Percentiles rank a stretch among this genome's conserved stretches.
Evolutionary conservation across 495 filamentous ascomycete genomes (phyloP).

Genomic region (Penicillium samsonianum): DNA sequence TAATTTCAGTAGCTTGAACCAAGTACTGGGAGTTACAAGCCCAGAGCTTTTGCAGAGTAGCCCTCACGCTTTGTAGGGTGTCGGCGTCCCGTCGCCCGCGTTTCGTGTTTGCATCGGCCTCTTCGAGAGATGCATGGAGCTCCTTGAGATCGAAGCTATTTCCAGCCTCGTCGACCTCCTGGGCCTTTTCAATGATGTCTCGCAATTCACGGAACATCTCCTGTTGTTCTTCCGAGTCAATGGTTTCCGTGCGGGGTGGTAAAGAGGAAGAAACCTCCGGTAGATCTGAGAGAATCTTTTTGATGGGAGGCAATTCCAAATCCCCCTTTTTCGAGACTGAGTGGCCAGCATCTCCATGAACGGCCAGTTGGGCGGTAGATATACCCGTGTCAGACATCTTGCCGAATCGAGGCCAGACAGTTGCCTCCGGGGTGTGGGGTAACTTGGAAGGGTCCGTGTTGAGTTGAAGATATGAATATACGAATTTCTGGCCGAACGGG

Average conservation of each 20-base stretch:
- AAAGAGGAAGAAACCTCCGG: slow-evolving; percentile 22
- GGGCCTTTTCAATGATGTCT: slow-evolving; percentile 26
- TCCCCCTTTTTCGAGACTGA: slow-evolving; percentile 1
- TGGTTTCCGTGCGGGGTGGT: slow-evolving; percentile 14
- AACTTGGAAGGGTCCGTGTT: background rate
- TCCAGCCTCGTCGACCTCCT: slow-evolving; percentile 16
- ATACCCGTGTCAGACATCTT: slow-evolving; percentile 27
- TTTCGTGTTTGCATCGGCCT: slow-evolving; percentile 27
- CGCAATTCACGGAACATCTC: slow-evolving; percentile 34
- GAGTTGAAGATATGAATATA: background rate
- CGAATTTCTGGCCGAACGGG: background rate
- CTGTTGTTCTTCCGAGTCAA: slow-evolving; percentile 26
- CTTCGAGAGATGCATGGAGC: slow-evolving; percentile 31
- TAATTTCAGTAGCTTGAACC: slow-evolving; percentile 53
- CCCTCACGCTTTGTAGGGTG: slow-evolving; percentile 27
- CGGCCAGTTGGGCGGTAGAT: slow-evolving; percentile 12
- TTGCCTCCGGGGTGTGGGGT: background rate
- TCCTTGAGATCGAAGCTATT: slow-evolving; percentile 27
- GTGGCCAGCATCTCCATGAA: slow-evolving; percentile 12
- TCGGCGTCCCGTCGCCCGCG: slow-evolving; percentile 23
- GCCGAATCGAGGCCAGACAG: background rate
- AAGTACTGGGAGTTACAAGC: slow-evolving; percentile 44
- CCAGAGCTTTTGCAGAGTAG: slow-evolving; percentile 40
- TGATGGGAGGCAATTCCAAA: slow-evolving; percentile 32
- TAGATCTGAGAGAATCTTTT: slow-evolving; percentile 29